Base-by-base conservation (phyloP, 345 rosid genomes). In the Bruguiera sexangula region DNA sequence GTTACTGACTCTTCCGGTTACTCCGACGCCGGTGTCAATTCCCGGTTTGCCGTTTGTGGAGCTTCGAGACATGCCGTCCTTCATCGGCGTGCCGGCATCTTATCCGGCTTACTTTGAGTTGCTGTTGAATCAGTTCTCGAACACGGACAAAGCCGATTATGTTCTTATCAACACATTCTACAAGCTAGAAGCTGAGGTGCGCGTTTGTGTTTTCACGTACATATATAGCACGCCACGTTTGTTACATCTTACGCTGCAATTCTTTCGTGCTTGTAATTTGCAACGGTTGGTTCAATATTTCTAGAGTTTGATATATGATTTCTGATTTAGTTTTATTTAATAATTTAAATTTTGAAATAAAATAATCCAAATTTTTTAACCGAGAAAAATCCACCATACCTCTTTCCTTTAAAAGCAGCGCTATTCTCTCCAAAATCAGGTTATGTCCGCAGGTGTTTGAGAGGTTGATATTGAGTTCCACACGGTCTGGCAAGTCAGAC, bases 151-250 rank as follows among this genome's bases (percentile, higher is more conserved):
- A 22, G 75, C 75, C 39, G 79, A 76, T 27, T 61, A 15, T 24
- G 16, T 76, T 21, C 68, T 76, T 9, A 62, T 71, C 29, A 76
- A 76, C 65, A 76, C 79, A 10, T 76, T 66, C 65, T 62, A 76
- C 50, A 37, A 71, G 27, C 68, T 76, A 1, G 79, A 76, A 57
- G 6, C 13, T n/a, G 68, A 76, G 79, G 75, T 71, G 66, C 3
- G 11, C 5, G 13, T 22, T 22, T 55, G 11, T 20, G 18, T 55
- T 26, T 22, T 55, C 2, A 0, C 50, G 0, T 22, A 8, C 15
- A 8, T 24, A 3, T 21, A 21, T 3, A 22, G 59, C 15, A 55
- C 59, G 15, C 4, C 16, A 55, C 10, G 11, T 26, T 20, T 21
- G 5, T 22, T 21, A 8, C 24, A 55, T n/a, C 29, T 22, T 55